A percentile compares a stretch with the other conserved stretches of the same genome.
These are phyloP conservation scores for Aschersonia sp. DNA, from an alignment of 2,329 filamentous ascomycete species.

Conservation along the genomic window DNA sequence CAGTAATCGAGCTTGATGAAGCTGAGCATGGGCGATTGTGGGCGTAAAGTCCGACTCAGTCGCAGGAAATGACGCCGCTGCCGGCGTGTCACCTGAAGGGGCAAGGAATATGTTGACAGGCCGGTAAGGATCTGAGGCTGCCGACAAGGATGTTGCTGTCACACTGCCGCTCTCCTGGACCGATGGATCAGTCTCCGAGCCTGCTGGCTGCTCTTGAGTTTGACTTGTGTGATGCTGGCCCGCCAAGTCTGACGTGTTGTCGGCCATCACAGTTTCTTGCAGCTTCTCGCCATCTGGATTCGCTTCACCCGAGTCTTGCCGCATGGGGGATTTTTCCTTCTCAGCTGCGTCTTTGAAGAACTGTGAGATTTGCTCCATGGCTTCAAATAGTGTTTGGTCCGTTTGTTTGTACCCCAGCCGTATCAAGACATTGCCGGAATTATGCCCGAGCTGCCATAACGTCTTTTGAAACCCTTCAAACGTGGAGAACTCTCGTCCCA, in stretches of 20 bases:
- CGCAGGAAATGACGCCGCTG: slow-evolving; percentile 52
- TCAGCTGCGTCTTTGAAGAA: slow-evolving; percentile 45
- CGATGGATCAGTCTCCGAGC: too few species aligned
- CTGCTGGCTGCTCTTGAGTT: too few species aligned
- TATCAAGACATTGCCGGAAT: slow-evolving; percentile 67
- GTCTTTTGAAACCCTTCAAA: slow-evolving; percentile 83
- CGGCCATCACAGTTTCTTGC: background rate
- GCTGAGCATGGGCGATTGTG: slow-evolving; percentile 60
- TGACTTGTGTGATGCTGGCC: too few species aligned
- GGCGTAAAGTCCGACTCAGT: slow-evolving; percentile 65
- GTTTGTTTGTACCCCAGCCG: slow-evolving; percentile 64
- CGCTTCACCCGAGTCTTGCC: slow-evolving; percentile 1
- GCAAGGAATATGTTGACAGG: slow-evolving; percentile 65
- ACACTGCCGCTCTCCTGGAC: too few species aligned
- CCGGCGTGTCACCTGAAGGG: slow-evolving; percentile 57
- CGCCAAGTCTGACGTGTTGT: background rate
- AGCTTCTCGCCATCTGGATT: background rate
- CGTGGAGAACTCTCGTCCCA: slow-evolving; percentile 63
- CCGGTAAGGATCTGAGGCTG: slow-evolving; percentile 20
- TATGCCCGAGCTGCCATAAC: slow-evolving; percentile 72
- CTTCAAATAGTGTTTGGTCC: slow-evolving; percentile 66
- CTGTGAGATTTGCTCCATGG: slow-evolving; percentile 64
- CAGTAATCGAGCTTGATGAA: slow-evolving; percentile 54
- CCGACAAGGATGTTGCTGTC: background rate
- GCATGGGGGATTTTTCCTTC: slow-evolving; percentile 4